These are phyloP conservation scores for Rhynchospora breviuscula DNA, from an alignment of 176 grass and related monocot species.

Conservation along the genomic window DNA sequence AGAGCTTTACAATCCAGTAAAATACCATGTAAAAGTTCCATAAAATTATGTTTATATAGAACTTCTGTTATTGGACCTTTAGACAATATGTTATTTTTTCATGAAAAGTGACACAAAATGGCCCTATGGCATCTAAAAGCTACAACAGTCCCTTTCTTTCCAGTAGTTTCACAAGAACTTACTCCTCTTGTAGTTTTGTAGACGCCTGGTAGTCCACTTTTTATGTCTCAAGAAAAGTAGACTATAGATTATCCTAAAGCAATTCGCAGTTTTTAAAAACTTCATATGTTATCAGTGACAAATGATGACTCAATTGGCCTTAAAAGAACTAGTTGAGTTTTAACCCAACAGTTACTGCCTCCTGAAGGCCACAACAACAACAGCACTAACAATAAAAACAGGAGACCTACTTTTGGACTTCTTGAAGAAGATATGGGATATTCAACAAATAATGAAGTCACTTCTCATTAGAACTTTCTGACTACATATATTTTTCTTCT, in stretches of 20 bases:
- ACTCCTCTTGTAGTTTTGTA: neutral
- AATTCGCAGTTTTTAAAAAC: neutral
- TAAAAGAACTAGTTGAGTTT: neutral
- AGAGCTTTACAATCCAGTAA: neutral
- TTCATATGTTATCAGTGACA: neutral
- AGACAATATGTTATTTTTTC: neutral
- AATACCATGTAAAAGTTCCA: neutral
- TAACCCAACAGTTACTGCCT: neutral
- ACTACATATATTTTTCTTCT: neutral
- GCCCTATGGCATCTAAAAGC: neutral
- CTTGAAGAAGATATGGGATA: neutral
- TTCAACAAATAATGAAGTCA: neutral
- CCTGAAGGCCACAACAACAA: neutral
- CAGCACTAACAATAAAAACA: neutral
- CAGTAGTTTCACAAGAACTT: neutral
- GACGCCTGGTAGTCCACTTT: neutral
- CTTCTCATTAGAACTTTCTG: neutral
- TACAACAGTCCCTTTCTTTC: neutral
- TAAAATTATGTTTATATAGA: neutral
- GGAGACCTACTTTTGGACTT: neutral
- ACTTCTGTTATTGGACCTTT: neutral
- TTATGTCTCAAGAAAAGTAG: neutral
- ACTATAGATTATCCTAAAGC: neutral
- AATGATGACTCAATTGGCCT: neutral
- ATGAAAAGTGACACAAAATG: neutral